A percentile compares a stretch with the other conserved stretches of the same genome.
phyloP scores from a whole-genome alignment of 2,329 filamentous ascomycete species.

The Venturia aucupariae region DNA sequence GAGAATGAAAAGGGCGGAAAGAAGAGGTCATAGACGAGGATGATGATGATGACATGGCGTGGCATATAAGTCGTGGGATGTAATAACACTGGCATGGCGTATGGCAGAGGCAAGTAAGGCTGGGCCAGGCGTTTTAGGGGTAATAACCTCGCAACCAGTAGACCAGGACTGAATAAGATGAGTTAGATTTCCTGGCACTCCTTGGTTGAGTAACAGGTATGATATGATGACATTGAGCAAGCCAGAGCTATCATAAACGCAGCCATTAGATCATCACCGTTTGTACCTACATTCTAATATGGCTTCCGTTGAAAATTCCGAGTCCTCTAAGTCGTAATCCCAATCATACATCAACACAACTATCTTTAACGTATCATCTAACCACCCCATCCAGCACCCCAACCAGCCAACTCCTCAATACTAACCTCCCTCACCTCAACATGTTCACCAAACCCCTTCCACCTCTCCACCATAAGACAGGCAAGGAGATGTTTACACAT shows the following conservation, averaged over 20 bases:
- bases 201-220: not conserved
- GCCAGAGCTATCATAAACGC: not conserved
- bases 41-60: not conserved
- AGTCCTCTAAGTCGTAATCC: too few relatives aligned
- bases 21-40: constrained; percentile 10
- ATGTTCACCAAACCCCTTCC: constrained; percentile 49
- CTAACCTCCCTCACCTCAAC: constrained; percentile 47
- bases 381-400: constrained; percentile 40
- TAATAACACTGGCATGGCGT: not conserved
- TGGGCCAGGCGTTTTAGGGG: not conserved
- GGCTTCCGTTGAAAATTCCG: too few relatives aligned
- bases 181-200: not conserved
- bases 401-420: constrained; percentile 63
- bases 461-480: constrained; percentile 63
- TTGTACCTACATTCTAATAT: too few relatives aligned
- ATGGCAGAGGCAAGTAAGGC: not conserved
- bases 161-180: not conserved
- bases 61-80: not conserved
- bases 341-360: too few relatives aligned
- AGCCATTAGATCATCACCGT: not conserved
- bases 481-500: constrained; percentile 88
- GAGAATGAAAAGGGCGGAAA: constrained; percentile 47
- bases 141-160: not conserved
- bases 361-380: too few relatives aligned
- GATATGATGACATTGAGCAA: not conserved